Percentiles rank a stretch among this genome's conserved stretches.
Conservation (phyloP, 2,329 filamentous ascomycete genomes). For the Fusarium tjaetaba region DNA sequence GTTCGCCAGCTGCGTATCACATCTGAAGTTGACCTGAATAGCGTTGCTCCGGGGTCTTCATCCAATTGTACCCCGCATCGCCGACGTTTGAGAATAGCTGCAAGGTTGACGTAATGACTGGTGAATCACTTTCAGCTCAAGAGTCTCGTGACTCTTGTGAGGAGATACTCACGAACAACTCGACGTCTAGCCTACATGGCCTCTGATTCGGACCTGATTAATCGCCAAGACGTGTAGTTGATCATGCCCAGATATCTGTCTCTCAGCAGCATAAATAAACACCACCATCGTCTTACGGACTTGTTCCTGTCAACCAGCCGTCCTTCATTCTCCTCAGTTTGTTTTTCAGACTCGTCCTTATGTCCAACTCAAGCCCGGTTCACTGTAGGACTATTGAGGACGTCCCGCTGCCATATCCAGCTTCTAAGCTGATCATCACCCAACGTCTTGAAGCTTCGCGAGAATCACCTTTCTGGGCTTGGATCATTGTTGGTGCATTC, state of each 20-base stretch:
- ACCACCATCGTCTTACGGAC: background rate
- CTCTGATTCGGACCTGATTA: slow-evolving; percentile 17
- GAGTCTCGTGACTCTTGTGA: background rate
- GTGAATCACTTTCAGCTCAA: slow-evolving; percentile 25
- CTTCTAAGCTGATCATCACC: slow-evolving; percentile 57
- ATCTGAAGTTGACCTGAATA: slow-evolving; percentile 1
- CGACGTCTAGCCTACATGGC: background rate
- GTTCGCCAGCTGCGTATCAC: slow-evolving; percentile 11
- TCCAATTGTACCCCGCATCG: slow-evolving; percentile 3
- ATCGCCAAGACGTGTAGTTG: slow-evolving; percentile 1
- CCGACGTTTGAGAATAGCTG: background rate
- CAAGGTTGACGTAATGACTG: slow-evolving; percentile 15
- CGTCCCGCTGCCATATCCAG: slow-evolving; percentile 55
- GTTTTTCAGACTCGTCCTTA: slow-evolving; percentile 21
- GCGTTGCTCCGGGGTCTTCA: background rate
- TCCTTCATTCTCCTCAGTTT: background rate
- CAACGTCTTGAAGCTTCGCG: slow-evolving; percentile 52
- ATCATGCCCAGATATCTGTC: slow-evolving; percentile 5
- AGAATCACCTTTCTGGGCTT: slow-evolving; percentile 54
- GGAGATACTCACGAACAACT: slow-evolving; percentile 9
- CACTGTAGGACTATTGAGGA: slow-evolving; percentile 42
- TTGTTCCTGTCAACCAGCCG: background rate
- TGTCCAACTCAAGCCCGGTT: slow-evolving; percentile 33
- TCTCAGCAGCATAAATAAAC: slow-evolving; percentile 6
- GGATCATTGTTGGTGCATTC: slow-evolving; percentile 59